Base-by-base conservation (phyloP, 2,329 filamentous ascomycete species). In the Fusarium heterosporum region DNA sequence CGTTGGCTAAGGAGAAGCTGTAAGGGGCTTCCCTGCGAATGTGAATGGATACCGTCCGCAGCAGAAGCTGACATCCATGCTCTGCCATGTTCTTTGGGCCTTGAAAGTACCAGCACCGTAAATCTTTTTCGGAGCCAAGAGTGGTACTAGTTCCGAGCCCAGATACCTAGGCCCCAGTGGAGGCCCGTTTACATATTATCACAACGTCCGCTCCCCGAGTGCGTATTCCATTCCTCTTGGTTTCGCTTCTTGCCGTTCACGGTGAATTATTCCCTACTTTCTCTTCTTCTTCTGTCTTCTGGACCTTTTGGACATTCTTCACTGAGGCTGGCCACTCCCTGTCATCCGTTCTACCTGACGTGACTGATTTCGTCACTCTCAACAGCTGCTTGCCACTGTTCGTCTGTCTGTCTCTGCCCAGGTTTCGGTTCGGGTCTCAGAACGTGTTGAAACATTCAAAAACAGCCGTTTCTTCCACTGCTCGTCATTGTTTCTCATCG, bases 141-240 rank as follows among this genome's bases (percentile, higher is more conserved):
- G 14, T 38, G 28, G 25, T 36, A 29, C 41, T 32, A 19, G n/a
- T 25, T 25, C 22, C 26, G 22, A 22, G 22, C 22, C 22, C 22
- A 22, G 6, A 22, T 22, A 22, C 22, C 4, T 6, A 22, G 22
- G 22, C 6, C 22, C 43, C 36, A 36, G 16, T 30, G 39, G 42
- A 22, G 46, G 14, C 28, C 41, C 47, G 48, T 69, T 58, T 62
- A 66, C 64, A 71, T 72, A 72, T 71, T 72, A 72, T 72, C 68
- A 68, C 56, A 41, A 64, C 66, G 53, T 58, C 58, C 63, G 68
- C 70, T 64, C 70, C 51, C 50, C 50, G 47, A 47, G 36, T 36
- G 41, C 55, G 46, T 49, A 48, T 67, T 57, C 32, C 62, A 69
- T 69, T 69, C 61, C 66, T 69, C 48, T 40, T 42, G 32, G 42